These are phyloP conservation scores for Russula olivacea DNA, from an alignment of 768 basidiomycete species.

Conservation along the genomic window DNA sequence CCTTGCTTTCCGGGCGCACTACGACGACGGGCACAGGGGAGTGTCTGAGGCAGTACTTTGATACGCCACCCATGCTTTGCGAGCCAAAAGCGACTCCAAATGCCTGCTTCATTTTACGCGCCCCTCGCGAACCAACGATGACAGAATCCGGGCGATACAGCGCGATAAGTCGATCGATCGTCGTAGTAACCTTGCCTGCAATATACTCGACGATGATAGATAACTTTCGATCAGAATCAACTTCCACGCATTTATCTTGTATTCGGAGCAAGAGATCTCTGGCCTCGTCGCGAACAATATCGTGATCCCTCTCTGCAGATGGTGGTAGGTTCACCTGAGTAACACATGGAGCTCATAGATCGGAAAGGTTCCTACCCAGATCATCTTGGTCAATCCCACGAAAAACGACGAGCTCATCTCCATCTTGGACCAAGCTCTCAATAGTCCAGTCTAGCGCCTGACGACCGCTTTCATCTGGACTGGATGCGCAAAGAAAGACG, in stretches of 20 bases:
- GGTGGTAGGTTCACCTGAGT: background rate
- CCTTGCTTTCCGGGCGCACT: conserved; percentile 83
- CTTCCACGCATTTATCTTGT: conserved; percentile 74
- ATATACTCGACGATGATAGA: conserved; percentile 93
- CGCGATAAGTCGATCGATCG: conserved; percentile 87
- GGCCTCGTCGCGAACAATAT: conserved; percentile 78
- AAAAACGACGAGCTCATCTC: conserved; percentile 90
- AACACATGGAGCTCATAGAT: background rate
- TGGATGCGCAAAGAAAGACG: conserved; percentile 85
- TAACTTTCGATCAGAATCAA: conserved; percentile 75
- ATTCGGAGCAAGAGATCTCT: conserved; percentile 71
- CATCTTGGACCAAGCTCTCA: conserved; percentile 75
- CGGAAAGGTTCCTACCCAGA: conserved; percentile 45
- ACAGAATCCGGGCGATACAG: conserved; percentile 89
- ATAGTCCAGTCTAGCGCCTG: conserved; percentile 93
- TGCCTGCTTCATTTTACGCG: conserved; percentile 47
- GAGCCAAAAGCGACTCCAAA: conserved; percentile 47
- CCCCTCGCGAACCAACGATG: conserved; percentile 86
- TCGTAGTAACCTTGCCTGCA: conserved; percentile 82
- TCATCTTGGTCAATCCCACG: conserved; percentile 87
- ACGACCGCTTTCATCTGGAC: conserved; percentile 79
- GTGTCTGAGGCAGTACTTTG: conserved; percentile 74
- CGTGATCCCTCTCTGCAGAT: conserved; percentile 62
- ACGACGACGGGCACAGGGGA: conserved; percentile 96
- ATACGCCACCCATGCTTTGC: conserved; percentile 58